These are phyloP conservation scores for Proliferodiscus dingleyae DNA, from an alignment of 2,329 filamentous ascomycete species.

Conservation along the genomic window DNA sequence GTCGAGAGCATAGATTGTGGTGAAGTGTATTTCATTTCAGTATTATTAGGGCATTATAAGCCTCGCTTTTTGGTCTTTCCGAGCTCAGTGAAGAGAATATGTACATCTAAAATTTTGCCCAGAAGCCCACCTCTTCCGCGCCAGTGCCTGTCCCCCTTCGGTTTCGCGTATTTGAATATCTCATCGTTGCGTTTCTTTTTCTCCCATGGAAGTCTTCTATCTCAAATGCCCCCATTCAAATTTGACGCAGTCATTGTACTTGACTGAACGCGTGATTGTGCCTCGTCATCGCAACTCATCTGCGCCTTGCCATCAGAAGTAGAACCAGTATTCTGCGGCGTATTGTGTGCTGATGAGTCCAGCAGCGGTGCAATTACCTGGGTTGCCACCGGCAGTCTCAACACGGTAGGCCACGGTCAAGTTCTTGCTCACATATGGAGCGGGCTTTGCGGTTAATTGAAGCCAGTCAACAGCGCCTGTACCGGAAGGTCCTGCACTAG, in stretches of 20 bases:
- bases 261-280: too few species aligned
- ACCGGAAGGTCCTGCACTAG: slow-evolving; percentile 20
- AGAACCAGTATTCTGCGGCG: slow-evolving; percentile 29
- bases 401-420: slow-evolving; percentile 26
- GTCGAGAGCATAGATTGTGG: too few species aligned
- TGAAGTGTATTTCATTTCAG: too few species aligned
- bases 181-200: too few species aligned
- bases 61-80: not conserved
- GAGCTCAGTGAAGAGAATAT: slow-evolving; percentile 1
- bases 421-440: slow-evolving; percentile 17
- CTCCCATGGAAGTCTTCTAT: too few species aligned
- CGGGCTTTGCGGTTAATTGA: slow-evolving; percentile 21
- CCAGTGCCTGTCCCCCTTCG: too few species aligned
- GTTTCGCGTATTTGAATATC: too few species aligned
- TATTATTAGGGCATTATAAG: not conserved
- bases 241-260: too few species aligned
- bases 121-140: too few species aligned
- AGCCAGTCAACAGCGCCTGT: slow-evolving; percentile 31
- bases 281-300: too few species aligned
- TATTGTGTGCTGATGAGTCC: slow-evolving; percentile 22
- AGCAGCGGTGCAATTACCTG: slow-evolving; percentile 14
- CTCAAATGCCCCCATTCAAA: too few species aligned
- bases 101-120: not conserved
- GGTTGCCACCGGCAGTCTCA: slow-evolving; percentile 27
- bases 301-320: slow-evolving; percentile 9